phyloP scores from a whole-genome alignment of 805 yeast species.

The Priceomyces carsonii region DNA sequence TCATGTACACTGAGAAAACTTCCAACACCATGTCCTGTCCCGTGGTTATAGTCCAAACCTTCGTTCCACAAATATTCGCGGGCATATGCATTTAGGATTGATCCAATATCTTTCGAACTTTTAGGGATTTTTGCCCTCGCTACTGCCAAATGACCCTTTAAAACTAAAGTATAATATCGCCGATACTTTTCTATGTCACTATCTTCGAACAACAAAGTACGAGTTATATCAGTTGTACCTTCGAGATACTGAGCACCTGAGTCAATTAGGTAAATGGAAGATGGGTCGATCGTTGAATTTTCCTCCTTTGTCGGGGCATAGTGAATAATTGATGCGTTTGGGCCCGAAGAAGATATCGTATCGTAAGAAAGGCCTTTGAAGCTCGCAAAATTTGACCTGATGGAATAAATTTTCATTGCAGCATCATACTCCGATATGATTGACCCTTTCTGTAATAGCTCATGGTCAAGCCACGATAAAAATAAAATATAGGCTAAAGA shows the following conservation, averaged over 20 bases:
- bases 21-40: conserved; percentile 98
- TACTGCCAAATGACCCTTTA: conserved; percentile 88
- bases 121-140: conserved; percentile 76
- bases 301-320: conserved; percentile 66
- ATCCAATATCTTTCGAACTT: conserved; percentile 68
- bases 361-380: conserved; percentile 73
- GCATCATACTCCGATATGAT: conserved; percentile 65
- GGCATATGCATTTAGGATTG: conserved; percentile 76
- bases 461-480: conserved; percentile 78
- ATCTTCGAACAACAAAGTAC: conserved; percentile 69
- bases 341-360: conserved; percentile 74
- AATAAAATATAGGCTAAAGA: conserved; percentile 74
- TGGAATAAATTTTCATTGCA: conserved; percentile 55
- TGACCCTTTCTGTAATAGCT: conserved; percentile 40
- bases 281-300: conserved; percentile 61
- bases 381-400: conserved; percentile 53
- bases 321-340: conserved; percentile 75
- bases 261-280: conserved; percentile 74
- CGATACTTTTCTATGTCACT: conserved; percentile 54
- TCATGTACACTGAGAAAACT: conserved; percentile 90
- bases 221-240: conserved; percentile 95
- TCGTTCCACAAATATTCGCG: conserved; percentile 78
- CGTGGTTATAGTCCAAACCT: conserved; percentile 89
- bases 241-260: conserved; percentile 91
- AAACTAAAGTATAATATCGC: conserved; percentile 76